Conservation (phyloP, 2,329 filamentous ascomycete genomes). For the Metarhizium brunneum region DNA sequence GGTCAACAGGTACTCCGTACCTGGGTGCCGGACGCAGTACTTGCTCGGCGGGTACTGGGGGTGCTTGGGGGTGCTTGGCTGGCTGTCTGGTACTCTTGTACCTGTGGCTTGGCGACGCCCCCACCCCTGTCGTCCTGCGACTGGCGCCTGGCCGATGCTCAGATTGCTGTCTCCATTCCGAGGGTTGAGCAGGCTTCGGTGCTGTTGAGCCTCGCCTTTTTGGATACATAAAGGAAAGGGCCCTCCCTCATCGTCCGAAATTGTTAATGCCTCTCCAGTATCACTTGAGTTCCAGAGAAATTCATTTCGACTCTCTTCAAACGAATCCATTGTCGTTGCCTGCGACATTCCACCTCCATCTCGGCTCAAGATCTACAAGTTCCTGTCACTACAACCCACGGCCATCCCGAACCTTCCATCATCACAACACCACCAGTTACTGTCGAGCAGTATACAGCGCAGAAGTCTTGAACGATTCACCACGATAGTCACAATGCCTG, state of each 20-base stretch:
- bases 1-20: constrained; percentile 1
- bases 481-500: constrained; percentile 34
- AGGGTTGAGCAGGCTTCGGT: background rate
- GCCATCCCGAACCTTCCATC: background rate
- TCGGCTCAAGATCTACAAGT: too few species aligned
- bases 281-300: background rate
- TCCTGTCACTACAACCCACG: too few species aligned
- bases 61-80: too few species aligned
- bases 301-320: background rate
- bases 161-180: constrained; percentile 18
- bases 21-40: too few species aligned
- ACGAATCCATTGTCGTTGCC: too few species aligned
- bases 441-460: background rate
- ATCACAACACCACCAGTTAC: constrained; percentile 11
- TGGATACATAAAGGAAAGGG: constrained; percentile 21
- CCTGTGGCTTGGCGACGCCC: background rate
- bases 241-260: constrained; percentile 14
- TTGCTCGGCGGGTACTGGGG: constrained; percentile 3
- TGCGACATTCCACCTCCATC: too few species aligned
- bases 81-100: too few species aligned
- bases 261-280: background rate
- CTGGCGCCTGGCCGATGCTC: constrained; percentile 9
- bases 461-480: background rate
- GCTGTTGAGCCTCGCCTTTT: constrained; percentile 6
- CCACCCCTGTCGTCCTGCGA: constrained; percentile 3